Evolutionary conservation across 2,329 filamentous ascomycete species (phyloP).

Genomic region (Exophiala oligosperma): DNA sequence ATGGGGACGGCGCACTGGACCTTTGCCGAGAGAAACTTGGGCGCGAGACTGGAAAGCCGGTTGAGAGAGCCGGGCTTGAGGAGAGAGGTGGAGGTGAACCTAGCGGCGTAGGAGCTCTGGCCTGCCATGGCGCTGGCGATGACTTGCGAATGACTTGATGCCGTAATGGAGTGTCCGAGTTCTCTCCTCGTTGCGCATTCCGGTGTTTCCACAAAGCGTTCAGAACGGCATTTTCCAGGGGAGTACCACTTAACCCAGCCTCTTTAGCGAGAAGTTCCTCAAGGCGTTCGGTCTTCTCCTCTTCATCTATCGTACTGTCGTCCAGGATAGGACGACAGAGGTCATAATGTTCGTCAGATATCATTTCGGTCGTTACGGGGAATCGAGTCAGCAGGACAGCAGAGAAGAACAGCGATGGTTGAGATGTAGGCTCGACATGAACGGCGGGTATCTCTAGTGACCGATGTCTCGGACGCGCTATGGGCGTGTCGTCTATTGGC

Average conservation of each 20-base stretch:
- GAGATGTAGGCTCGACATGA: conserved; percentile 10
- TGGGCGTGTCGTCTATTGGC: not conserved
- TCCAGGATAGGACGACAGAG: conserved; percentile 86
- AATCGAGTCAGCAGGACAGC: conserved; percentile 1
- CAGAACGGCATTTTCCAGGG: conserved; percentile 85
- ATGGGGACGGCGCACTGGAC: conserved; percentile 63
- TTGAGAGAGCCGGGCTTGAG: conserved; percentile 74
- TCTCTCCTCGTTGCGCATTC: conserved; percentile 51
- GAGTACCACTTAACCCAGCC: conserved; percentile 71
- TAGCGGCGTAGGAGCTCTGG: conserved; percentile 73
- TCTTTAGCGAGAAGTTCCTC: conserved; percentile 82
- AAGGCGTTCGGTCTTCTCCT: conserved; percentile 90
- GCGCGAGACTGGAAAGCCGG: conserved; percentile 72
- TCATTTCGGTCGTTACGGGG: conserved; percentile 58
- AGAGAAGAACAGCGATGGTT: not conserved
- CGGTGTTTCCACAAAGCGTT: conserved; percentile 76
- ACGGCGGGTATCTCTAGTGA: conserved; percentile 1
- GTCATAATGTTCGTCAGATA: conserved; percentile 90
- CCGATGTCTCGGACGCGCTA: not conserved
- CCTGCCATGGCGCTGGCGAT: conserved; percentile 91
- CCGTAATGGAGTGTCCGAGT: conserved; percentile 80
- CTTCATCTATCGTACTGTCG: conserved; percentile 79
- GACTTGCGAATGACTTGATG: conserved; percentile 86
- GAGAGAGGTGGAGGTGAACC: conserved; percentile 78
- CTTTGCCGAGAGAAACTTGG: conserved; percentile 66